A percentile compares a stretch with the other conserved stretches of the same genome.
These are phyloP conservation scores for Pistacia integerrima DNA, from an alignment of 345 rosid species.

Conservation along the genomic window DNA sequence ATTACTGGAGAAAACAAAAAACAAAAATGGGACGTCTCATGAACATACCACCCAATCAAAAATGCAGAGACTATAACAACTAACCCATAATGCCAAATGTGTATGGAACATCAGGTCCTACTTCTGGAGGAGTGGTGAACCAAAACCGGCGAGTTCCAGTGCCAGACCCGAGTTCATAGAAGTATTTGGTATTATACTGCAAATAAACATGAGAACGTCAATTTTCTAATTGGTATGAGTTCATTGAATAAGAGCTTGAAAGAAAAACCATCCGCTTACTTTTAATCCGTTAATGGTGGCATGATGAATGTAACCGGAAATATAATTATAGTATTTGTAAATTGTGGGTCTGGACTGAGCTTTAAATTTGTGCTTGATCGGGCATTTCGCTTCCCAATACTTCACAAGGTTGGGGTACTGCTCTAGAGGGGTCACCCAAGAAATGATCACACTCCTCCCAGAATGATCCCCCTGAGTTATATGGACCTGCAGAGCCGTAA, in stretches of 20 bases:
- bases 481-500: constrained; percentile 29
- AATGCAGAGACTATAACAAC: neutral
- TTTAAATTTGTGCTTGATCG: constrained; percentile 2
- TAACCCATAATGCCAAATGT: constrained; percentile 43
- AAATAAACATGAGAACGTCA: neutral
- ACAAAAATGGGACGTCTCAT: neutral
- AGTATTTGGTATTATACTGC: constrained; percentile 37
- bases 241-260: neutral
- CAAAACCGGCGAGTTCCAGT: constrained; percentile 26
- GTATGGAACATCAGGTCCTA: constrained; percentile 41
- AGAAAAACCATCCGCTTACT: constrained; percentile 7
- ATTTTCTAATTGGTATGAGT: neutral
- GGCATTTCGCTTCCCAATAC: constrained; percentile 25
- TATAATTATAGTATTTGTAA: constrained; percentile 32
- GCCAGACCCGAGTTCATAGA: constrained; percentile 29
- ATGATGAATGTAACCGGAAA: constrained; percentile 45
- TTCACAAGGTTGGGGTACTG: constrained; percentile 17
- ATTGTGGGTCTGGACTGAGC: constrained; percentile 1
- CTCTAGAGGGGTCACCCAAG: constrained; percentile 32
- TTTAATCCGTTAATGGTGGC: constrained; percentile 31
- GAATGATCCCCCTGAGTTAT: constrained; percentile 42
- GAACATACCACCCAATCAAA: neutral
- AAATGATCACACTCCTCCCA: constrained; percentile 28
- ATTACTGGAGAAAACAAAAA: neutral
- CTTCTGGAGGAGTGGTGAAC: constrained; percentile 37